Evolutionary conservation across 345 rosid genomes (phyloP).

Genomic region (Eucalyptus microcorys): DNA sequence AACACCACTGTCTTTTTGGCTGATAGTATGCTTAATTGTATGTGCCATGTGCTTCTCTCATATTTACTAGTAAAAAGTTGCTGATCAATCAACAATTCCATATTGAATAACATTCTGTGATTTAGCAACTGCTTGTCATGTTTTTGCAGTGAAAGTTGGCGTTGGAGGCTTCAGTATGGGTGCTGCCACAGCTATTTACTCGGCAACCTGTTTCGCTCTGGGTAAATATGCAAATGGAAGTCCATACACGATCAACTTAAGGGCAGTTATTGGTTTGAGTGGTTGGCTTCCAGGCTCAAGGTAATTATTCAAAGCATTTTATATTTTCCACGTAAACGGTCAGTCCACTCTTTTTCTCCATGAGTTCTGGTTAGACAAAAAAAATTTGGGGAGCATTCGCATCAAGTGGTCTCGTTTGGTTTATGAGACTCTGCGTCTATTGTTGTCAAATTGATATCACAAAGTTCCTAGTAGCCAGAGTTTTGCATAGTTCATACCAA

Average conservation of each 20-base stretch:
- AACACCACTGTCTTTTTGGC: neutral
- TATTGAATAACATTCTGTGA: neutral
- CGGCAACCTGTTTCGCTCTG: conserved; percentile 65
- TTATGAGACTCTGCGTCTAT: neutral
- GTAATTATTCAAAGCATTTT: conserved; percentile 9
- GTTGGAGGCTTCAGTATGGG: conserved; percentile 99
- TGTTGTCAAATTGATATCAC: neutral
- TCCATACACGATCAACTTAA: conserved; percentile 47
- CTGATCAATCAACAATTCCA: neutral
- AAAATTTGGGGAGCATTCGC: neutral
- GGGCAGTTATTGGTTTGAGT: conserved; percentile 56
- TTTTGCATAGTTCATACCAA: neutral
- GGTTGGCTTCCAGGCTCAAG: conserved; percentile 97
- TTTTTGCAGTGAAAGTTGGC: conserved; percentile 62
- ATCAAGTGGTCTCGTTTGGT: neutral
- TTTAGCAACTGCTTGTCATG: neutral
- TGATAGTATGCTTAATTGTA: neutral
- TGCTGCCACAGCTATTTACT: conserved; percentile 84
- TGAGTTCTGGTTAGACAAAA: neutral
- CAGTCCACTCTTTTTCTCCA: neutral
- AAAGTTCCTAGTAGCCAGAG: neutral
- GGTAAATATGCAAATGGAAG: conserved; percentile 69
- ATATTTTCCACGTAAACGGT: neutral
- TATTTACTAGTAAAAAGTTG: neutral
- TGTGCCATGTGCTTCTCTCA: neutral